phyloP scores from a whole-genome alignment of 208 protist genomes.

The Leishmania mexicana region DNA sequence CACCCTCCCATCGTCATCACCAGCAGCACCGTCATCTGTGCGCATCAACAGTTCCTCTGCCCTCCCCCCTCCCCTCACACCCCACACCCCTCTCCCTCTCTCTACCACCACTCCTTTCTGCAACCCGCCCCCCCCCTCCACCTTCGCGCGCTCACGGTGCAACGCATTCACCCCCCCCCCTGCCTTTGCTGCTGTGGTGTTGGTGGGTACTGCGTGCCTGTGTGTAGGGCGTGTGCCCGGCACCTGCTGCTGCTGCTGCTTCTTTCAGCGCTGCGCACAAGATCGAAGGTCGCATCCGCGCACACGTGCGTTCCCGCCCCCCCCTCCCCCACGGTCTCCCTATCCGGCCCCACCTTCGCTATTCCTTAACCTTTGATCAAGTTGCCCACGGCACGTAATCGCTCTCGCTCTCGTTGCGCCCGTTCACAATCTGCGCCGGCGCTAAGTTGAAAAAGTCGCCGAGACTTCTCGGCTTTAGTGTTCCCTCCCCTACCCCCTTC shows the following conservation, averaged over 20 bases:
- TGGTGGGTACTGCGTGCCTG: not conserved
- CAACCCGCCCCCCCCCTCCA: not conserved
- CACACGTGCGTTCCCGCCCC: not conserved
- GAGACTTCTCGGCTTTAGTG: not conserved
- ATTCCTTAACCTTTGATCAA: not conserved
- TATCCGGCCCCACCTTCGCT: not conserved
- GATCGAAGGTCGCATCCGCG: not conserved
- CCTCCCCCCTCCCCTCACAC: not conserved
- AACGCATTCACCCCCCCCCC: too few species aligned
- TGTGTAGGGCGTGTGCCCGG: not conserved
- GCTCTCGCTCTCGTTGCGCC: not conserved
- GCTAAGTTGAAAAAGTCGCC: not conserved
- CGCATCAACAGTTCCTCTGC: not conserved
- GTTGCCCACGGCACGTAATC: not conserved
- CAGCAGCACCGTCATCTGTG: not conserved
- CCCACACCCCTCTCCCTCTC: not conserved
- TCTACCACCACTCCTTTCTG: not conserved
- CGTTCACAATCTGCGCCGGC: not conserved
- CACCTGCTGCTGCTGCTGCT: not conserved
- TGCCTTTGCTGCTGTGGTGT: too few species aligned
- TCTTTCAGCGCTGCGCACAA: not conserved
- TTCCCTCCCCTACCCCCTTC: not conserved
- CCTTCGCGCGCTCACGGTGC: not conserved
- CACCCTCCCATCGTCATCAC: slow-evolving; percentile 5
- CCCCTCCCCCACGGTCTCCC: not conserved